A percentile compares a stretch with the other conserved stretches of the same genome.
Conservation (phyloP, 345 rosid genomes). For the Populus pruinosa region DNA sequence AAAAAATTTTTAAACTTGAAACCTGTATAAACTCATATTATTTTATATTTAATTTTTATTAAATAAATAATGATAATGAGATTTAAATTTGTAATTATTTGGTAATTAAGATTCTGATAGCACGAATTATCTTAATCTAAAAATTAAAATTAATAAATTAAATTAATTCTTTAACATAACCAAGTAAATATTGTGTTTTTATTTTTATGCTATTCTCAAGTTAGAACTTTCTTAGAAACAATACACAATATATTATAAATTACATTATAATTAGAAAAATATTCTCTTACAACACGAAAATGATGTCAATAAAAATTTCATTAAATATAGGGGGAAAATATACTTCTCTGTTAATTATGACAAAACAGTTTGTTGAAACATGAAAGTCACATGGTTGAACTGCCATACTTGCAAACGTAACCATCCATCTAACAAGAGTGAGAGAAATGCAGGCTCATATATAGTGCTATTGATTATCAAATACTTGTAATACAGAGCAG, state of each 20-base stretch:
- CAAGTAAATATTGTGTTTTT: no score
- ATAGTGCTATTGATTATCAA: neutral
- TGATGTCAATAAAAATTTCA: neutral
- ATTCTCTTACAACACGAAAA: slow-evolving; percentile 20
- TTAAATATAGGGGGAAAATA: neutral
- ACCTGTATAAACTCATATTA: no score
- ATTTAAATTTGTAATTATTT: no score
- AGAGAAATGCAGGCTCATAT: neutral
- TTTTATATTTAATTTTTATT: no score
- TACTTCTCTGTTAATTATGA: slow-evolving; percentile 5
- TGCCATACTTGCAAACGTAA: slow-evolving; percentile 19
- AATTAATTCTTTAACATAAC: no score
- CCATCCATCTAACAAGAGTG: neutral
- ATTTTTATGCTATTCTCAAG: no score
- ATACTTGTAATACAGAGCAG: neutral
- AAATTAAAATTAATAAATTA: no score
- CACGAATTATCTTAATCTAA: no score
- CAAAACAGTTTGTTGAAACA: slow-evolving; percentile 40
- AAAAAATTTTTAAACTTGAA: accelerated
- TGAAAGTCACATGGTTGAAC: slow-evolving; percentile 45
- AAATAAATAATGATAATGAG: no score
- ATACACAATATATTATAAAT: no score
- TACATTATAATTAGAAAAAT: no score
- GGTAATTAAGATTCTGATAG: accelerated
- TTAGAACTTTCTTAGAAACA: no score